Evolutionary conservation across 2,329 filamentous ascomycete genomes (phyloP), one percentile per base, ranked within the genome.

Genomic region (Colletotrichum costaricense): DNA sequence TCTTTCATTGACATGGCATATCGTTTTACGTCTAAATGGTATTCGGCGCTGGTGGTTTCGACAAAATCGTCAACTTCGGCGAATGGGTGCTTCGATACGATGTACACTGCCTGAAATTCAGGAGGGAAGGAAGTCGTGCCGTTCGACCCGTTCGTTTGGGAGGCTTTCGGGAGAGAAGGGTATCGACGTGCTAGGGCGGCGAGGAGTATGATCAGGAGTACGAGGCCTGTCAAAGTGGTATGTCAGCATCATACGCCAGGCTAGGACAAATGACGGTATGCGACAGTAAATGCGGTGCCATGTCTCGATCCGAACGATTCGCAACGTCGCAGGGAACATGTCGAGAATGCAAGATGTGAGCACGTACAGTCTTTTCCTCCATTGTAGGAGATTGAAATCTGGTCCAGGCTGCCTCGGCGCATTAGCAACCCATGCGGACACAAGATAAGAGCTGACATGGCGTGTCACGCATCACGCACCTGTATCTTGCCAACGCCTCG

Each of bases 381-480:
- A 79, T 99, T 99, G 85, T 98, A 99, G 69, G 96, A 97, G 76
- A 98, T 88, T 5, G 95, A 95, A 74, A 98, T 88, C 80, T 97
- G 89, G 72, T 93, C 88, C 75, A 93, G 89, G 72, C 94, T 97
- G 78, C 73, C 60, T 35, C 26, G 24, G 65, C 33, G 52, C 65
- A 69, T 56, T 67, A 74, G 69, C 59, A 28, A 30, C 9, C 22
- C 52, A 54, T 35, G 33, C 5, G 52, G 12, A n/a, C 5, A 14
- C 24, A 12, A 57, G 42, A 28, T 24, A n/a, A 54, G 49, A 66
- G 56, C 63, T 38, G 62, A 52, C 54, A n/a, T 60, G 69, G 57
- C 28, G 68, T 68, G 22, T 57, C 46, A 83, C 90, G 72, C 84
- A 97, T 57, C 46, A 83, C 90, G 72, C 84, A 97, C 92, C 89